These are phyloP conservation scores for Emmonsia crescens DNA, from an alignment of 2,329 filamentous ascomycete genomes.

Conservation along the genomic window DNA sequence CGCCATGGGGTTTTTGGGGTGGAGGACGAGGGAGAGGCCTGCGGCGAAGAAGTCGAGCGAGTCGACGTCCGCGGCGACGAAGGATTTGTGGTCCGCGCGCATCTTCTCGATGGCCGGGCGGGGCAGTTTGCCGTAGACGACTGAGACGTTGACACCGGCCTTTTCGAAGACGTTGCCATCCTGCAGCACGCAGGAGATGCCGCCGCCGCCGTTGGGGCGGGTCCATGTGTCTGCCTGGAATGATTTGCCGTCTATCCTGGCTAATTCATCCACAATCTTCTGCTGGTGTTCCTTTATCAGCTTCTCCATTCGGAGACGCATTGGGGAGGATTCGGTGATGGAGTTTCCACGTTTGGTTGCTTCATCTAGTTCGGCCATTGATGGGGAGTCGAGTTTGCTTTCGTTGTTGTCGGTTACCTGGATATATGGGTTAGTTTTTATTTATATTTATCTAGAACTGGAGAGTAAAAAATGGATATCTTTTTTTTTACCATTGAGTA, in stretches of 20 bases:
- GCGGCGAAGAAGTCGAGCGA: constrained; percentile 91
- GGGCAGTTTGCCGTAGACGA: constrained; percentile 86
- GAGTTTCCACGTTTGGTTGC: constrained; percentile 67
- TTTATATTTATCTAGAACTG: not conserved
- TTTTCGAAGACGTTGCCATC: constrained; percentile 97
- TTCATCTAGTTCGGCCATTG: constrained; percentile 76
- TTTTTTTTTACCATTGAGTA: constrained; percentile 39
- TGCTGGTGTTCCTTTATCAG: constrained; percentile 90
- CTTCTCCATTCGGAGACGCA: constrained; percentile 95
- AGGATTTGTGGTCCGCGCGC: constrained; percentile 86
- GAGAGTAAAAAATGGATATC: not conserved
- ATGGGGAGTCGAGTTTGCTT: constrained; percentile 37
- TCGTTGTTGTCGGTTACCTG: constrained; percentile 26
- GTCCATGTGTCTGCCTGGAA: constrained; percentile 83
- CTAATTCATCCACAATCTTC: constrained; percentile 71
- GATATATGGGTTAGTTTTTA: not conserved
- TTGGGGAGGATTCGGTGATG: constrained; percentile 69
- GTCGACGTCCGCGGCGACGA: constrained; percentile 64
- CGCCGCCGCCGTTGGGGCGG: constrained; percentile 78
- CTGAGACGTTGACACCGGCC: constrained; percentile 85
- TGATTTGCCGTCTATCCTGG: constrained; percentile 68
- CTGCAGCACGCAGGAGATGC: constrained; percentile 88
- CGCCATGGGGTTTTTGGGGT: constrained; percentile 91
- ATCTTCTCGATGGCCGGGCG: constrained; percentile 83
- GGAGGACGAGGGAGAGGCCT: constrained; percentile 82